Conservation (phyloP, 176 grass and related monocot species). For the Aegilops sharonensis region DNA sequence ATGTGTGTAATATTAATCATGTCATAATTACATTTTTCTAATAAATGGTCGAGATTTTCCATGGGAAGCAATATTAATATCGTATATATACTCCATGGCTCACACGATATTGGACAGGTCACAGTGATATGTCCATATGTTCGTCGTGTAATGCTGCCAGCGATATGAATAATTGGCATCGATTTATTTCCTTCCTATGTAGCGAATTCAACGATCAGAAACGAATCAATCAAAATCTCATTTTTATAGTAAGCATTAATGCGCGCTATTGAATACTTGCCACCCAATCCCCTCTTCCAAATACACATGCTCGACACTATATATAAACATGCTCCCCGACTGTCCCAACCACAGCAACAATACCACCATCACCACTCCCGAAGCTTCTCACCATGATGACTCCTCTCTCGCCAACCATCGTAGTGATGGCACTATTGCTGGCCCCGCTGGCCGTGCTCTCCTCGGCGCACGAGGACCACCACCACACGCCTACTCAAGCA, state of each 20-base stretch:
- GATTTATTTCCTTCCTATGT: neutral
- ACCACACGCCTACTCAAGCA: neutral
- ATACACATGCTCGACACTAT: neutral
- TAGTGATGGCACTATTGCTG: slow-evolving; percentile 10
- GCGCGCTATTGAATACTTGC: neutral
- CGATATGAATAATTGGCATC: neutral
- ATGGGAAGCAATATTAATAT: neutral
- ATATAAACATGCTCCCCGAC: slow-evolving; percentile 8
- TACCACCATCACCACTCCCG: neutral
- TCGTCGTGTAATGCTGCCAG: neutral
- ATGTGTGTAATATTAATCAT: neutral
- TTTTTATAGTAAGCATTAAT: neutral
- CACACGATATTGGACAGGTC: neutral
- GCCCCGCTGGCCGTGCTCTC: slow-evolving; percentile 1
- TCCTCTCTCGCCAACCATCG: neutral
- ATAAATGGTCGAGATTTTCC: neutral
- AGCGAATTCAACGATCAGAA: neutral
- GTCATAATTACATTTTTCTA: neutral
- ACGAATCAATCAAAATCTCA: neutral
- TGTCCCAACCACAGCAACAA: neutral
- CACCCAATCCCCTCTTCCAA: neutral
- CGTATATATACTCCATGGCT: neutral
- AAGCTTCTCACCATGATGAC: slow-evolving; percentile 18
- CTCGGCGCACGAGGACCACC: neutral
- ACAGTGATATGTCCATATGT: neutral